These are phyloP conservation scores for Penicillium sp. DNA, from an alignment of 2,329 filamentous ascomycete genomes.

Conservation along the genomic window DNA sequence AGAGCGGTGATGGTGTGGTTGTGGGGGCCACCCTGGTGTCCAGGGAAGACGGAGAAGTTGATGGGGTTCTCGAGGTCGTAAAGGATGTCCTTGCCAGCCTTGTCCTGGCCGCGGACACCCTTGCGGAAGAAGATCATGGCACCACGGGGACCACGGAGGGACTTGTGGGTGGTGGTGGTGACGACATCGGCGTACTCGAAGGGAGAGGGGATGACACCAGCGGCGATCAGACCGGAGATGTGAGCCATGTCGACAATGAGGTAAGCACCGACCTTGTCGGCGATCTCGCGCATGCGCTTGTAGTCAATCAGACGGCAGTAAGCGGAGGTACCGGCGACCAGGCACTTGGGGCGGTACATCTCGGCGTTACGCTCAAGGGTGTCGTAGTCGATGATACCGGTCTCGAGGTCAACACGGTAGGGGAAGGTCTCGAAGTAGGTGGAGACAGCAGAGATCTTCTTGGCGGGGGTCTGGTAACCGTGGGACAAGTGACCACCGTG, in stretches of 20 bases:
- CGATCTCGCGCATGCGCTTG: constrained; percentile 83
- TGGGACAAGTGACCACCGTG: constrained; percentile 96
- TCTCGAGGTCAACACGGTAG: constrained; percentile 86
- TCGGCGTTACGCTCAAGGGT: constrained; percentile 83
- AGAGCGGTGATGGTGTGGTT: constrained; percentile 99
- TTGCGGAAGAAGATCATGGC: constrained; percentile 99
- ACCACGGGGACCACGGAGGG: constrained; percentile 87
- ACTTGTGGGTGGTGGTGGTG: constrained; percentile 98
- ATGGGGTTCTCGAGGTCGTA: constrained; percentile 94
- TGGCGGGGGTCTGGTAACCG: constrained; percentile 92
- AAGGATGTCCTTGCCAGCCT: constrained; percentile 79
- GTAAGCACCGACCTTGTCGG: constrained; percentile 89
- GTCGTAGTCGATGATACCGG: constrained; percentile 93
- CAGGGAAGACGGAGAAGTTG: constrained; percentile 95
- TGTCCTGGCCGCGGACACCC: constrained; percentile 81
- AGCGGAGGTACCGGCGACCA: constrained; percentile 91
- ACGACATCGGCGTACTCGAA: constrained; percentile 92
- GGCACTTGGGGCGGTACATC: constrained; percentile 91
- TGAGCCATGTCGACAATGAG: constrained; percentile 96
- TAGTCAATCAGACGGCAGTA: constrained; percentile 98
- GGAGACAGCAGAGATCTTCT: constrained; percentile 96
- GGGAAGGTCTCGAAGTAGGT: constrained; percentile 99
- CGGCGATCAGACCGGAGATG: constrained; percentile 90
- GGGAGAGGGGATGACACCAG: constrained; percentile 85
- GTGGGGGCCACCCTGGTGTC: constrained; percentile 96